Conservation (phyloP, 768 basidiomycete species). For the Mycena latifolia region DNA sequence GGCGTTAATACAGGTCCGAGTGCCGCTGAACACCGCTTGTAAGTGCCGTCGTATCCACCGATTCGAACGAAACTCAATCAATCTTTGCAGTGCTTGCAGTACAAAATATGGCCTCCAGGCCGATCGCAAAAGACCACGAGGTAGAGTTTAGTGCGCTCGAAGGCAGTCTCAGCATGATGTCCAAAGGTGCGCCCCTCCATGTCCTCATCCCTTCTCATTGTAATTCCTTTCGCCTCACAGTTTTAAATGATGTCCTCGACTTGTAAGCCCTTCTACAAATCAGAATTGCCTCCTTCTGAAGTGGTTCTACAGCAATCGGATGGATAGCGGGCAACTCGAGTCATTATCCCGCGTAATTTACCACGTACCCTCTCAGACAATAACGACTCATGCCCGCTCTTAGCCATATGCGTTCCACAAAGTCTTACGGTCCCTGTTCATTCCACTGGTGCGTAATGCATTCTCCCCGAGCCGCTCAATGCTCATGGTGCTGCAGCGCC, state of each 20-base stretch:
- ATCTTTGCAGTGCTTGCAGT: conserved; percentile 66
- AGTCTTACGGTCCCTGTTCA: conserved; percentile 69
- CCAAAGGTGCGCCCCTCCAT: conserved; percentile 59
- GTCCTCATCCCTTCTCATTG: conserved; percentile 5
- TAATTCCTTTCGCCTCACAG: conserved; percentile 42
- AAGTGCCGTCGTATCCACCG: neutral
- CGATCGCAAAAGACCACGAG: conserved; percentile 69
- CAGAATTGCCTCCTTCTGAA: neutral
- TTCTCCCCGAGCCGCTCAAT: neutral
- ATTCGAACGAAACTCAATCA: neutral
- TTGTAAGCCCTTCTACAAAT: conserved; percentile 49
- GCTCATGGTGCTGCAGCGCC: conserved; percentile 33
- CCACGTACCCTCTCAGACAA: neutral
- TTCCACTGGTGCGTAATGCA: conserved; percentile 52
- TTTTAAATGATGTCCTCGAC: conserved; percentile 74
- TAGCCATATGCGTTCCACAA: conserved; percentile 73
- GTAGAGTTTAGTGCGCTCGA: conserved; percentile 82
- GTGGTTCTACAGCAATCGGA: conserved; percentile 60
- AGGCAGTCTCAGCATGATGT: conserved; percentile 80
- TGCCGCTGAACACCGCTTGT: conserved; percentile 72
- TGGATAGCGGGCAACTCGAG: conserved; percentile 80
- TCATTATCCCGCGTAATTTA: conserved; percentile 54
- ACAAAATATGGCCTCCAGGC: conserved; percentile 79
- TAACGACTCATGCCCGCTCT: neutral
- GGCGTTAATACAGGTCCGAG: conserved; percentile 61